These are phyloP conservation scores for Corymbia maculata DNA, from an alignment of 345 rosid species.

Conservation along the genomic window DNA sequence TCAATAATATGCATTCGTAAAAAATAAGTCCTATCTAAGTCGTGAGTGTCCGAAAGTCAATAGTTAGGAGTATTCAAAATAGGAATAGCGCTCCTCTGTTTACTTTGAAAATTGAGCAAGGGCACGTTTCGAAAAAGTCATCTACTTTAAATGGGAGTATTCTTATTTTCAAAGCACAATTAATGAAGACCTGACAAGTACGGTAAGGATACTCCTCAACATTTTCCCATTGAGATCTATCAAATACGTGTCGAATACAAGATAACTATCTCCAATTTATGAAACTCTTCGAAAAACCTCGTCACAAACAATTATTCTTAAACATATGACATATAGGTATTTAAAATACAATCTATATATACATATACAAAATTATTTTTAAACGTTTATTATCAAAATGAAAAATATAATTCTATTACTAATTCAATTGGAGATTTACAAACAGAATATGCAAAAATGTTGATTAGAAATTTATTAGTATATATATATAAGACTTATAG, in stretches of 20 bases:
- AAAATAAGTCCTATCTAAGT: neutral
- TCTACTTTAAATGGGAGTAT: neutral
- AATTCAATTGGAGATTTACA: neutral
- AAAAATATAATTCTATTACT: neutral
- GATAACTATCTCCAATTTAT: neutral
- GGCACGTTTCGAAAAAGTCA: neutral
- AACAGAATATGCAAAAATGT: neutral
- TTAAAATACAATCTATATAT: neutral
- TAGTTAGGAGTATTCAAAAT: neutral
- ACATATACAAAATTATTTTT: neutral
- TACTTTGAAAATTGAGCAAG: neutral
- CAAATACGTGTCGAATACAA: neutral
- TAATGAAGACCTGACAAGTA: neutral
- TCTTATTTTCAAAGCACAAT: neutral
- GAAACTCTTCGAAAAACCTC: neutral
- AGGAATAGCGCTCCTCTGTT: rapidly evolving
- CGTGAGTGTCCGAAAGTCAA: neutral
- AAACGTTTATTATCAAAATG: neutral
- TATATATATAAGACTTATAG: neutral
- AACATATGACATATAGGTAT: neutral
- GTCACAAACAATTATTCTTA: neutral
- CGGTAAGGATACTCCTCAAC: neutral
- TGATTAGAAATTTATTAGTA: neutral
- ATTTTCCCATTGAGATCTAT: neutral
- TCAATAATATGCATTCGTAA: neutral